Evolutionary conservation across 2,329 filamentous ascomycete species (phyloP), one percentile per base, ranked within the genome.

Genomic region (Stromatinia cepivora): DNA sequence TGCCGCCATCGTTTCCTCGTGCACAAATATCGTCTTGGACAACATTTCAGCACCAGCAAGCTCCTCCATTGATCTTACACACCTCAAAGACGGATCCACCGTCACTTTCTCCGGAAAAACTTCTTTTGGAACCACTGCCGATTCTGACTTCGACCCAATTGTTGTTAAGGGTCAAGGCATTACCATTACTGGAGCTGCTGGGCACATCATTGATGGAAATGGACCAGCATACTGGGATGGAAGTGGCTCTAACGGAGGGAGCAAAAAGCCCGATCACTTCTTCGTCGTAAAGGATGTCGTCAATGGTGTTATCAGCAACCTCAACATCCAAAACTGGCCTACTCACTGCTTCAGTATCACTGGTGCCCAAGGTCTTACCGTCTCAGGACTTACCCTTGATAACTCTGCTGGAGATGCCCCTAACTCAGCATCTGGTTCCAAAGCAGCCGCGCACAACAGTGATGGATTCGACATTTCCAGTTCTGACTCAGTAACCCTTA

Each of bases 211-310:
- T 66, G 81, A 90, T 73, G 85, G 86, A 69, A 82, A 85, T 28
- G 68, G 68, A 50, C 28, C 65, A 4, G 64, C 59, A 17, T 73
- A 85, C 85, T 90, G 87, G 88, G 88, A 90, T 72, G 81, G 82
- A 67, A 71, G 87, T 78, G 88, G 88, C 36, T 78, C 78, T 74
- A 88, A 87, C 75, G 86, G 87, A 42, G 87, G 87, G 48, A 72
- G 83, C 79, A 85, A 78, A 28, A 90, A 90, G 83, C 88, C 88
- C 71, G 86, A 89, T 81, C 87, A 89, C 80, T 88, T 88, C 81
- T 81, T 80, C 66, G 82, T 82, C 10, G 83, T 88, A 75, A 80
- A 79, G 67, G 75, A 89, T 66, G 85, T 78, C 48, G 78, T 81
- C 66, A 79, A 78, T 11, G 86, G 85, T 10, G 78, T 76, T 45